phyloP scores from a whole-genome alignment of 164 flowering plant genomes.

The Saururus chinensis region DNA sequence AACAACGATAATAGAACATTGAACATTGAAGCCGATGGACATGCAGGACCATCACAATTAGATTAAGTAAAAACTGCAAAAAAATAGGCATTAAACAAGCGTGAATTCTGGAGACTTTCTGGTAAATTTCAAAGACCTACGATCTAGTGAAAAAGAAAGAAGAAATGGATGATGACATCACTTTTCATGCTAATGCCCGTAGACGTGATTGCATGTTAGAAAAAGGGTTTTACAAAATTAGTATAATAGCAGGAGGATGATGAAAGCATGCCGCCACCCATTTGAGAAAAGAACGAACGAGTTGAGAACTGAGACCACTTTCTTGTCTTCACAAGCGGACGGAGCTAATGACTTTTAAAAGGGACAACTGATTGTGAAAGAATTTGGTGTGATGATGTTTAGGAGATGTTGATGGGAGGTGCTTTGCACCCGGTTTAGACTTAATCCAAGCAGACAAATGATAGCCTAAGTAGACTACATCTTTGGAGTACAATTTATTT shows the following conservation, averaged over 20 bases:
- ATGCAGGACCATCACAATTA: too few relatives aligned
- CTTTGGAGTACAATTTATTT: slow-evolving; percentile 1
- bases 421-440: neutral
- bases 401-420: slow-evolving; percentile 1
- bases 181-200: neutral
- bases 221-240: slow-evolving; percentile 1
- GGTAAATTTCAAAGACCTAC: slow-evolving; percentile 1
- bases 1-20: too few relatives aligned
- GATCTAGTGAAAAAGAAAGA: neutral
- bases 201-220: slow-evolving; percentile 3
- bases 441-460: neutral
- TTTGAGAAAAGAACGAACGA: slow-evolving; percentile 1
- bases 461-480: neutral
- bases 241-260: slow-evolving; percentile 2
- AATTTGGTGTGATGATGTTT: slow-evolving; percentile 4
- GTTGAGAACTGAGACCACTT: neutral
- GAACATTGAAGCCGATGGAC: too few relatives aligned
- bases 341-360: neutral
- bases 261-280: slow-evolving; percentile 7
- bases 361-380: neutral
- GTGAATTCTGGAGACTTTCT: neutral
- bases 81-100: neutral
- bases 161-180: slow-evolving; percentile 5
- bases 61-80: too few relatives aligned
- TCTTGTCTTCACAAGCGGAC: neutral